phyloP scores from a whole-genome alignment of 805 yeast genomes.

The Lipomyces anomalus region DNA sequence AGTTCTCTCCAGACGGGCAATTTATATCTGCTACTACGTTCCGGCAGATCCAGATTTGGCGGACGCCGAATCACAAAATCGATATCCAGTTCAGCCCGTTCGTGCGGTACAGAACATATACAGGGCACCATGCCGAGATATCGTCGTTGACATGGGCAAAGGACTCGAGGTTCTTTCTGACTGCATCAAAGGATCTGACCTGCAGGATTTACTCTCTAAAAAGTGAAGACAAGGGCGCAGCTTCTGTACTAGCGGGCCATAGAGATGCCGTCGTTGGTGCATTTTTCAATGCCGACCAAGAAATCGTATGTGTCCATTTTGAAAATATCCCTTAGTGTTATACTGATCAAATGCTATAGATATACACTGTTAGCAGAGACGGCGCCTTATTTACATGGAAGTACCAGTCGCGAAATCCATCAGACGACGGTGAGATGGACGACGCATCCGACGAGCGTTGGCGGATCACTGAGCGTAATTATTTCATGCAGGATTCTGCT shows the following conservation, averaged over 20 bases:
- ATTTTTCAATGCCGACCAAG: constrained; percentile 82
- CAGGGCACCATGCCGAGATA: constrained; percentile 87
- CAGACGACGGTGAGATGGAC: constrained; percentile 37
- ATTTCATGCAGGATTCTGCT: constrained; percentile 63
- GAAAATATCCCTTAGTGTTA: neutral
- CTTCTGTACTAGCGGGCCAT: constrained; percentile 87
- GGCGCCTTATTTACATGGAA: constrained; percentile 95
- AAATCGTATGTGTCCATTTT: constrained; percentile 37
- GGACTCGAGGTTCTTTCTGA: constrained; percentile 81
- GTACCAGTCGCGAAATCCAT: constrained; percentile 56
- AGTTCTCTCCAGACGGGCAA: constrained; percentile 84
- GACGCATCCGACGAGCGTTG: constrained; percentile 45
- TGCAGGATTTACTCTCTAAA: constrained; percentile 75
- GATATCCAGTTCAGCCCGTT: constrained; percentile 96
- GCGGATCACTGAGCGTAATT: constrained; percentile 76
- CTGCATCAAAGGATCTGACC: constrained; percentile 86
- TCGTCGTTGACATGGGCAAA: constrained; percentile 78
- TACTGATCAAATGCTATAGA: constrained; percentile 28
- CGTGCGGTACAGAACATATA: constrained; percentile 79
- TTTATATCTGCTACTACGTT: constrained; percentile 82
- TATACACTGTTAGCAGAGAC: constrained; percentile 87
- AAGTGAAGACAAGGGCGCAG: constrained; percentile 65
- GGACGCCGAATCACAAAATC: constrained; percentile 68
- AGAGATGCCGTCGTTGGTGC: constrained; percentile 83
- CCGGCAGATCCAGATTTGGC: constrained; percentile 86